These are phyloP conservation scores for Sphaerostilbella broomeana DNA, from an alignment of 2,329 filamentous ascomycete species.

Conservation along the genomic window DNA sequence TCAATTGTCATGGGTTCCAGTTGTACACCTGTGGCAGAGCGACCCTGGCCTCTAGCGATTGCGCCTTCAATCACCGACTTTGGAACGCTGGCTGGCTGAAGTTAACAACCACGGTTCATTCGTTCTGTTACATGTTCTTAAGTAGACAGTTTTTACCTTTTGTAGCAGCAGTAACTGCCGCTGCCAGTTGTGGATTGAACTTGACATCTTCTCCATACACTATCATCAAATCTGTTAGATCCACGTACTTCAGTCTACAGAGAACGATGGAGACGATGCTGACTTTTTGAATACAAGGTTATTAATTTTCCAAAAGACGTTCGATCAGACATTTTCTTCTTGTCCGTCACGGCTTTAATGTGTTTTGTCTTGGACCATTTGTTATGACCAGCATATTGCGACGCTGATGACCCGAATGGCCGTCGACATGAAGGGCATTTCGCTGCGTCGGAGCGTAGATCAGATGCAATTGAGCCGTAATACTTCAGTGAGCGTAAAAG, in stretches of 20 bases:
- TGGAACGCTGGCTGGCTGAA: slow-evolving; percentile 60
- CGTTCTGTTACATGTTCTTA: too few relatives aligned
- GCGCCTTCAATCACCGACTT: slow-evolving; percentile 80
- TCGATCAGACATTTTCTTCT: slow-evolving; percentile 67
- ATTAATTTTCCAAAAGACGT: slow-evolving; percentile 65
- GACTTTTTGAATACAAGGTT: slow-evolving; percentile 67
- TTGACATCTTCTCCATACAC: slow-evolving; percentile 70
- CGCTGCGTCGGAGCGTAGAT: background rate
- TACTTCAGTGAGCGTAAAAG: slow-evolving; percentile 2
- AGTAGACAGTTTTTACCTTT: slow-evolving; percentile 51
- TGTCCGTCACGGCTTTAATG: slow-evolving; percentile 83
- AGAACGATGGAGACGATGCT: slow-evolving; percentile 18
- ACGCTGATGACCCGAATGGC: slow-evolving; percentile 39
- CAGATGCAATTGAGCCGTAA: slow-evolving; percentile 1
- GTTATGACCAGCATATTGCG: slow-evolving; percentile 64
- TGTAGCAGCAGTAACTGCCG: slow-evolving; percentile 69
- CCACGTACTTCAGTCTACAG: background rate
- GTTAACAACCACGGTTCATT: too few relatives aligned
- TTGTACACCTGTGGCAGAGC: slow-evolving; percentile 63
- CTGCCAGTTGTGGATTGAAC: slow-evolving; percentile 68
- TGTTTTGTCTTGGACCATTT: slow-evolving; percentile 96
- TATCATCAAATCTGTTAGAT: slow-evolving; percentile 31
- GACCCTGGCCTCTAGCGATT: slow-evolving; percentile 81
- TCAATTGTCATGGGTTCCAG: slow-evolving; percentile 78
- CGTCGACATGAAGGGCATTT: slow-evolving; percentile 45